These are phyloP conservation scores for Paratinospora sagittata DNA, from an alignment of 164 flowering plant species.

Conservation along the genomic window DNA sequence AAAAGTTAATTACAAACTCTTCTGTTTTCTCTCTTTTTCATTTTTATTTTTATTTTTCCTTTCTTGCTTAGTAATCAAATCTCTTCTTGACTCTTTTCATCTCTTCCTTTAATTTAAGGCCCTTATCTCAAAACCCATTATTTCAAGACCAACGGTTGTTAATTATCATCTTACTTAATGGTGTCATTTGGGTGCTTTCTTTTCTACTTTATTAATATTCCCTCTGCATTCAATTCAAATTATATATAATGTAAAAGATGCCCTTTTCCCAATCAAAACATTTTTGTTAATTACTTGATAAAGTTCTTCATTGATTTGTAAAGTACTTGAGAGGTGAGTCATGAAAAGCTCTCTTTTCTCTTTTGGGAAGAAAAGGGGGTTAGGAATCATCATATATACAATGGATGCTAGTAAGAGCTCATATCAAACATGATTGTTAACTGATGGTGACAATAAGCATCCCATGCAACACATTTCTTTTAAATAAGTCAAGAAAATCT, in stretches of 20 bases:
- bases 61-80: neutral
- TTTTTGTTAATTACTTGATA: neutral
- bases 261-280: too few relatives aligned
- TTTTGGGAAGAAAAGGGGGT: neutral
- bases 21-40: too few relatives aligned
- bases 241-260: too few relatives aligned
- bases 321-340: neutral
- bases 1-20: too few relatives aligned
- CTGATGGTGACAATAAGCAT: conserved; percentile 1
- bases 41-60: too few relatives aligned
- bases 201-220: neutral
- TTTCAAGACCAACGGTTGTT: neutral
- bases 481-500: neutral
- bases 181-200: too few relatives aligned
- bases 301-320: neutral
- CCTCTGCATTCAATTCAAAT: neutral
- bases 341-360: neutral
- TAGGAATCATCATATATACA: neutral
- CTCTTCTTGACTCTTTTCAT: neutral
- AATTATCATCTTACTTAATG: too few relatives aligned
- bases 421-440: neutral
- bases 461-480: neutral
- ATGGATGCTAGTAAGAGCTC: neutral
- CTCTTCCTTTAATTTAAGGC: too few relatives aligned
- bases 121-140: neutral